Evolutionary conservation across 176 grass and related monocot species (phyloP).

Genomic region (Oryza punctata): DNA sequence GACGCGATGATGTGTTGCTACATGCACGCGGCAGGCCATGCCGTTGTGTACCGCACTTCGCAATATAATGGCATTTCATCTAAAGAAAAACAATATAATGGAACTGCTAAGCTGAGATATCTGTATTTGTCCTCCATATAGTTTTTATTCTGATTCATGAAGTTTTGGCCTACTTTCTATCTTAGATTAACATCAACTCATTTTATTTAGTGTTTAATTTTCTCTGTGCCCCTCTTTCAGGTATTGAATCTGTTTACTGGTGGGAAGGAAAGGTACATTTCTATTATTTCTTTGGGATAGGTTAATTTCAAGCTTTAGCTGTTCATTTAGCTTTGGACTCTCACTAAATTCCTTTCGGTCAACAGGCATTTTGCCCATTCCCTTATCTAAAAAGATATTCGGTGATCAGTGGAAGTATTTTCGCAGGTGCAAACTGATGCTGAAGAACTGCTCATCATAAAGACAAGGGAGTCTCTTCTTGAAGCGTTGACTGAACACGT

Average conservation of each 20-base stretch:
- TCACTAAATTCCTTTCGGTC: neutral
- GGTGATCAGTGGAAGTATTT: neutral
- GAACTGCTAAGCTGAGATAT: neutral
- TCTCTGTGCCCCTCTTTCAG: slow-evolving; percentile 27
- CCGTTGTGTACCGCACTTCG: neutral
- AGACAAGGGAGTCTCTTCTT: slow-evolving; percentile 92
- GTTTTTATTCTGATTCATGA: neutral
- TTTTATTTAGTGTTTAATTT: neutral
- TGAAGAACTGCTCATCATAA: slow-evolving; percentile 87
- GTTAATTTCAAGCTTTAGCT: neutral
- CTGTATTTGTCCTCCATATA: neutral
- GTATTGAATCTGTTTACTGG: slow-evolving; percentile 91
- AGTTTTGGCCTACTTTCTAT: neutral
- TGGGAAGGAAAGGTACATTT: slow-evolving; percentile 87
- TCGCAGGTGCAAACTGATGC: slow-evolving; percentile 83
- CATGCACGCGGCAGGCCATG: neutral
- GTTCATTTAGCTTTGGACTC: neutral
- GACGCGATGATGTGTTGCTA: neutral
- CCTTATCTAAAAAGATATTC: neutral
- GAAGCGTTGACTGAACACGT: slow-evolving; percentile 77
- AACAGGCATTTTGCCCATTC: neutral
- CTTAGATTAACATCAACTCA: neutral
- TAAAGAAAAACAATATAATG: neutral
- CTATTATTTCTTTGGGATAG: neutral
- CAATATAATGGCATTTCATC: neutral